Evolutionary conservation across 768 basidiomycete genomes (phyloP).

Genomic region (Termitomyces sp.): DNA sequence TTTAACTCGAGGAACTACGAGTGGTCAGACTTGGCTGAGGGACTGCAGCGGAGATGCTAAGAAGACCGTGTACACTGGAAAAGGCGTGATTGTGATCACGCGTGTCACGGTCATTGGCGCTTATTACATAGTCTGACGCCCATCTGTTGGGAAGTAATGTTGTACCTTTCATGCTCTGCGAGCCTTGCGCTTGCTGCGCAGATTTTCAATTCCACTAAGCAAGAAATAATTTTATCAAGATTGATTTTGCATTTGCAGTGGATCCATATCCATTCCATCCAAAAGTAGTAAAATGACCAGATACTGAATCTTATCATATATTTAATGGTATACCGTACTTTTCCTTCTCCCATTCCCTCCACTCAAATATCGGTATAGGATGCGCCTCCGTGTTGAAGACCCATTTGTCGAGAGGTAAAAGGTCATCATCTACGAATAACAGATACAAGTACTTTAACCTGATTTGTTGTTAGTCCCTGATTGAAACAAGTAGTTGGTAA

Average conservation of each 20-base stretch:
- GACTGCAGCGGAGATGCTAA: background rate
- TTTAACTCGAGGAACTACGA: background rate
- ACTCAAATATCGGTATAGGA: conserved; percentile 68
- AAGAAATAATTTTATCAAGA: no score
- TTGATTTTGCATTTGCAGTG: background rate
- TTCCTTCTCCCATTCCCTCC: conserved; percentile 49
- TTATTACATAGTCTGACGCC: background rate
- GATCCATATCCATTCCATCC: background rate
- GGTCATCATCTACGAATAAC: conserved; percentile 58
- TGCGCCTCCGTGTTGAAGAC: conserved; percentile 71
- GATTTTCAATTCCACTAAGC: no score
- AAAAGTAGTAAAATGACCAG: background rate
- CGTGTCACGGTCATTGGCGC: conserved; percentile 8
- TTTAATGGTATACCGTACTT: conserved; percentile 29
- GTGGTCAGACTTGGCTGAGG: background rate
- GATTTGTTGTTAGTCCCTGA: background rate
- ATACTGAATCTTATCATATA: background rate
- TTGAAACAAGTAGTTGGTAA: background rate
- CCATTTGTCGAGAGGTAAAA: conserved; percentile 46
- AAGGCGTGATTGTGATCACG: conserved; percentile 2
- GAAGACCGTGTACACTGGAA: background rate
- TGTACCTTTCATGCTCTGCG: no score
- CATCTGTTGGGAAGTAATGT: no score
- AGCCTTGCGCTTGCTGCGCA: no score
- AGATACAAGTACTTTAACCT: conserved; percentile 69